phyloP scores from a whole-genome alignment of 1,284 basidiomycete genomes.

The Ustanciosporium gigantosporum region DNA sequence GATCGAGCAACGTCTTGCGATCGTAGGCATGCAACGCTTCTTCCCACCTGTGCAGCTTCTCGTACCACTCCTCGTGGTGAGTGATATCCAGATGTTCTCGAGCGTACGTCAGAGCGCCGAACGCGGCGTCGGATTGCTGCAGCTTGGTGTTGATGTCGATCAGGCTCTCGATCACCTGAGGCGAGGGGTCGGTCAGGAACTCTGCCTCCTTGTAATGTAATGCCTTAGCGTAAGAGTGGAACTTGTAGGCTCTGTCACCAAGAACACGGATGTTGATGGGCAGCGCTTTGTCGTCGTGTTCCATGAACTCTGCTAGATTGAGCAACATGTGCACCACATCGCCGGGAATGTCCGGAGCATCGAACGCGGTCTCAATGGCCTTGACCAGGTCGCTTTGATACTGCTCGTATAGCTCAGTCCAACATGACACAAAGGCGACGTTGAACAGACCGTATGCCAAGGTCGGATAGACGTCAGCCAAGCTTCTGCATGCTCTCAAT shows the following conservation, averaged over 20 bases:
- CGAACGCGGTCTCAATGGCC: constrained; percentile 86
- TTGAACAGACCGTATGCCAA: constrained; percentile 95
- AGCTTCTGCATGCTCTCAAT: constrained; percentile 87
- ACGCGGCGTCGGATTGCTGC: constrained; percentile 70
- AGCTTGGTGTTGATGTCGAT: constrained; percentile 97
- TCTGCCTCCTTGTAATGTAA: constrained; percentile 99
- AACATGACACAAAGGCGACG: constrained; percentile 96
- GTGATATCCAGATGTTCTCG: constrained; percentile 69
- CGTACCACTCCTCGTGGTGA: constrained; percentile 96
- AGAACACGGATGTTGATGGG: constrained; percentile 91
- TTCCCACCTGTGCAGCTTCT: constrained; percentile 94
- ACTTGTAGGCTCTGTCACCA: constrained; percentile 87
- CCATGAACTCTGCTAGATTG: constrained; percentile 99
- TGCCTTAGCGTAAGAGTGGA: constrained; percentile 95
- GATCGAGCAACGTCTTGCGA: constrained; percentile 72
- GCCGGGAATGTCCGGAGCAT: constrained; percentile 75
- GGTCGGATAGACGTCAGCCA: constrained; percentile 89
- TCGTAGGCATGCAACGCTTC: constrained; percentile 89
- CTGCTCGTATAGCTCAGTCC: constrained; percentile 87
- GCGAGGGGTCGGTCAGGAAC: constrained; percentile 85
- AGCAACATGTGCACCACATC: constrained; percentile 92
- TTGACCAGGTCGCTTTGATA: constrained; percentile 70
- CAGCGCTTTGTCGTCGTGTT: constrained; percentile 95
- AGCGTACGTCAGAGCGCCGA: constrained; percentile 58
- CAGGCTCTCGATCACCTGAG: constrained; percentile 83